A percentile compares a stretch with the other conserved stretches of the same genome.
These are phyloP conservation scores for Puccinia hordei DNA, from an alignment of 1,284 basidiomycete species.

Conservation along the genomic window DNA sequence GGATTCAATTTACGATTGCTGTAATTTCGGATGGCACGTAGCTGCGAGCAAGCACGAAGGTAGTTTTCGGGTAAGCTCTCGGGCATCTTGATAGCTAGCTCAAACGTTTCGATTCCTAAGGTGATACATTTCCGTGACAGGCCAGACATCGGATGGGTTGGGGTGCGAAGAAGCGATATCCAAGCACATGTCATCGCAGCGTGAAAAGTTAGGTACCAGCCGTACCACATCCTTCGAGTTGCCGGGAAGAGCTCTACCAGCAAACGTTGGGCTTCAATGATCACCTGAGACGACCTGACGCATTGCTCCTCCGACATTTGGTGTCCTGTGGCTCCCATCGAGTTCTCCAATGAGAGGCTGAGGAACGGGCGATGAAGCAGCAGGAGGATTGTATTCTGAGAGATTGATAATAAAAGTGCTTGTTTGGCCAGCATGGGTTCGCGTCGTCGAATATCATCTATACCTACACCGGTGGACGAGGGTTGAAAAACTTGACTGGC, in stretches of 20 bases:
- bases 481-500: constrained; percentile 23
- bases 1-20: constrained; percentile 34
- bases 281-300: constrained; percentile 40
- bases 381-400: constrained; percentile 35
- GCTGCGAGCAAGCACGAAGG: constrained; percentile 36
- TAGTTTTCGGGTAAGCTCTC: constrained; percentile 24
- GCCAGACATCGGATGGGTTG: constrained; percentile 23
- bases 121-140: constrained; percentile 17
- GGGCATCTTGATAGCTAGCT: constrained; percentile 11
- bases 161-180: constrained; percentile 28
- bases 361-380: constrained; percentile 44
- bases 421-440: constrained; percentile 35
- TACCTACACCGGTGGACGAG: constrained; percentile 32
- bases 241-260: constrained; percentile 42
- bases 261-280: constrained; percentile 42
- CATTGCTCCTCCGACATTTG: constrained; percentile 36
- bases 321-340: background rate
- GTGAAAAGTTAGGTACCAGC: constrained; percentile 47
- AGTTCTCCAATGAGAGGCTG: constrained; percentile 8
- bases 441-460: constrained; percentile 21
- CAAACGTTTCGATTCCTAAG: constrained; percentile 40
- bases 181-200: constrained; percentile 49
- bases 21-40: constrained; percentile 32
- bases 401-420: constrained; percentile 40
- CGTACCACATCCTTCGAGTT: constrained; percentile 43